phyloP scores from a whole-genome alignment of 352 stramenopile genomes.

The Globisporangium yorkense region DNA sequence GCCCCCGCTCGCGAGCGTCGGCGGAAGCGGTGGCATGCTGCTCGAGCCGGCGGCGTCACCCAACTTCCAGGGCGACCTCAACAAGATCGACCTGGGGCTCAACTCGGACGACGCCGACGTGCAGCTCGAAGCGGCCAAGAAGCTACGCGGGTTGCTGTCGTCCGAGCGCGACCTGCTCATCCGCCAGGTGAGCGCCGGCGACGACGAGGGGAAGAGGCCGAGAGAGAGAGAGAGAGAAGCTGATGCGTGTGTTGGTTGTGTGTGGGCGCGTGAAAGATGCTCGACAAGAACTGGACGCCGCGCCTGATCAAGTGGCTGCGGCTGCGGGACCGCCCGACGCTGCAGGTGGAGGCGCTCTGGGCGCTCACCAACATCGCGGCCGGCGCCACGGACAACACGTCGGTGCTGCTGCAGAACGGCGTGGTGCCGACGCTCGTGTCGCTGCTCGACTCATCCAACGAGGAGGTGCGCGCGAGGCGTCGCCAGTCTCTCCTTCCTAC shows the following conservation, averaged over 20 bases:
- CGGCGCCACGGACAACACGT: slow-evolving; percentile 88
- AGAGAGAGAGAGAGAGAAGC: not conserved
- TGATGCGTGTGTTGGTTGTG: not conserved
- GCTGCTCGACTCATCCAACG: slow-evolving; percentile 86
- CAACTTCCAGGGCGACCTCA: slow-evolving; percentile 73
- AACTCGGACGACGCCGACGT: slow-evolving; percentile 81
- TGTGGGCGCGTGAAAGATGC: slow-evolving; percentile 38
- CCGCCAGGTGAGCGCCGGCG: slow-evolving; percentile 46
- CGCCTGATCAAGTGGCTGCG: slow-evolving; percentile 83
- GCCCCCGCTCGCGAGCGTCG: slow-evolving; percentile 1
- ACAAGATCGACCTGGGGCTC: slow-evolving; percentile 75
- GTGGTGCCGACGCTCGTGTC: slow-evolving; percentile 90
- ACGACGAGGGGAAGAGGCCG: not conserved
- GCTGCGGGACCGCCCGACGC: slow-evolving; percentile 64
- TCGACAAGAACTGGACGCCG: slow-evolving; percentile 87
- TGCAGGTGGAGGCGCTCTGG: slow-evolving; percentile 93
- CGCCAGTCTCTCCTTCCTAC: not conserved
- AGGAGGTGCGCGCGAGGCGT: slow-evolving; percentile 56
- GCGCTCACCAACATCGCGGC: slow-evolving; percentile 94
- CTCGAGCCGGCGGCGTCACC: slow-evolving; percentile 39
- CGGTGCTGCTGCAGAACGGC: slow-evolving; percentile 89
- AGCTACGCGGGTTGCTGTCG: slow-evolving; percentile 78
- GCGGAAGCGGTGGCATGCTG: not conserved
- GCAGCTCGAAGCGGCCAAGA: slow-evolving; percentile 82
- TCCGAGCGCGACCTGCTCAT: slow-evolving; percentile 82